Evolutionary conservation across 2,329 filamentous ascomycete species (phyloP).

Genomic region (Saccharata proteae): DNA sequence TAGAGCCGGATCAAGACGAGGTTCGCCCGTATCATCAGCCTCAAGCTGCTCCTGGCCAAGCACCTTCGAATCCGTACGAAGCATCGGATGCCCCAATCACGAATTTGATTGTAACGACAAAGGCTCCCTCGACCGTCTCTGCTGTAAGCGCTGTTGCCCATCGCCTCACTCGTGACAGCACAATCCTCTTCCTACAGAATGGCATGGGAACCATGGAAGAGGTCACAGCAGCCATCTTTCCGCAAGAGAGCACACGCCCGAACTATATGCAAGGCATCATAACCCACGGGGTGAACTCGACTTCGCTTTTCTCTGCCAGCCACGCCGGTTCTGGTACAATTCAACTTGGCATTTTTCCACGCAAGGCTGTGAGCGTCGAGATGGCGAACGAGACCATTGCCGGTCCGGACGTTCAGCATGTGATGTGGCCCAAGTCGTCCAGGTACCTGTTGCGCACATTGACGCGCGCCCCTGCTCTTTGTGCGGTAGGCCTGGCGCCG

Average conservation of each 20-base stretch:
- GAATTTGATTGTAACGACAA: conserved; percentile 69
- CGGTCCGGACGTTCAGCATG: conserved; percentile 11
- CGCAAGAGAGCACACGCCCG: conserved; percentile 52
- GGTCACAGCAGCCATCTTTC: conserved; percentile 60
- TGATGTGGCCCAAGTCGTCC: conserved; percentile 29
- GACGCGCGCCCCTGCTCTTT: conserved; percentile 48
- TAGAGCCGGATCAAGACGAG: conserved; percentile 8
- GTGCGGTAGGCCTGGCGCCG: conserved; percentile 46
- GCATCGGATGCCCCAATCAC: conserved; percentile 41
- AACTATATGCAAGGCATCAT: conserved; percentile 63
- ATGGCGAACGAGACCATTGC: conserved; percentile 1
- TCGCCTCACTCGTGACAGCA: conserved; percentile 55
- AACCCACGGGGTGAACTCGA: conserved; percentile 43
- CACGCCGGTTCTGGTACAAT: conserved; percentile 50
- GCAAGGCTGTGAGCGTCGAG: conserved; percentile 9
- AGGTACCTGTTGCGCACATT: conserved; percentile 55
- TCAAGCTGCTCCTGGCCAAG: no score
- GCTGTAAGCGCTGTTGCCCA: conserved; percentile 55
- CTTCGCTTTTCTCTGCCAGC: conserved; percentile 38
- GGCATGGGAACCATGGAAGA: conserved; percentile 76
- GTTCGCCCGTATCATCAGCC: no score
- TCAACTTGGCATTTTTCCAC: conserved; percentile 37
- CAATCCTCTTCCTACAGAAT: conserved; percentile 66
- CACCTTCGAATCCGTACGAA: not conserved
- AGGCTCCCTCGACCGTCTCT: conserved; percentile 55